These are phyloP conservation scores for Penstemon newberryi DNA, from an alignment of 257 asterid species.

Conservation along the genomic window DNA sequence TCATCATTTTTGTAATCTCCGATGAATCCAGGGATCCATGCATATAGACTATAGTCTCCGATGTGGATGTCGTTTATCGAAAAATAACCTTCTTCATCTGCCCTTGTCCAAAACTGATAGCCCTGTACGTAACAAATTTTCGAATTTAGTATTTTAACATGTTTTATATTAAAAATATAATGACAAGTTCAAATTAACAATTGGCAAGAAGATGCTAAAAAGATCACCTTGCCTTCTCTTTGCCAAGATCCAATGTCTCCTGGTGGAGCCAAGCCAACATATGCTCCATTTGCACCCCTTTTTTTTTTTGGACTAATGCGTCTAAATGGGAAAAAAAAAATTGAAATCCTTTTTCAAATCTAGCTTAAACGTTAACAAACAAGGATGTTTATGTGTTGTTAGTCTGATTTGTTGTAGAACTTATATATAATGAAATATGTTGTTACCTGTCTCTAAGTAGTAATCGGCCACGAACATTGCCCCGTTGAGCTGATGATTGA, in stretches of 20 bases:
- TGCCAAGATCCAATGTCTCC: slow-evolving; percentile 81
- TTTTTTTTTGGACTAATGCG: slow-evolving; percentile 25
- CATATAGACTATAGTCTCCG: slow-evolving; percentile 59
- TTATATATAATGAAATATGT: background rate
- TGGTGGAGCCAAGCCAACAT: slow-evolving; percentile 68
- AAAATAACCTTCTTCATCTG: slow-evolving; percentile 55
- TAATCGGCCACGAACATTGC: slow-evolving; percentile 53
- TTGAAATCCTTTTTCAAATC: background rate
- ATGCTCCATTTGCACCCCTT: slow-evolving; percentile 52
- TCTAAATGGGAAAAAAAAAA: slow-evolving; percentile 35
- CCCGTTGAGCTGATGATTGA: slow-evolving; percentile 53
- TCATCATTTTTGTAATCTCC: slow-evolving; percentile 56
- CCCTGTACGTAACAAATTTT: slow-evolving; percentile 31
- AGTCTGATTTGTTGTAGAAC: no score
- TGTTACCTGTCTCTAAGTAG: slow-evolving; percentile 60
- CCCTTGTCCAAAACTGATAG: slow-evolving; percentile 71
- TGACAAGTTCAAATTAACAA: no score
- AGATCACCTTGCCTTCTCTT: slow-evolving; percentile 74
- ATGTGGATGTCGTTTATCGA: slow-evolving; percentile 42
- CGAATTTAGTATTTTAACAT: no score
- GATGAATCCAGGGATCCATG: slow-evolving; percentile 70
- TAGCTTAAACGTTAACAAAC: background rate
- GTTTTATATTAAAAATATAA: no score
- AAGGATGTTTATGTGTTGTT: no score
- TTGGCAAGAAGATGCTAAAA: background rate